These are phyloP conservation scores for Triangularia verruculosa DNA, from an alignment of 2,329 filamentous ascomycete species.

Conservation along the genomic window DNA sequence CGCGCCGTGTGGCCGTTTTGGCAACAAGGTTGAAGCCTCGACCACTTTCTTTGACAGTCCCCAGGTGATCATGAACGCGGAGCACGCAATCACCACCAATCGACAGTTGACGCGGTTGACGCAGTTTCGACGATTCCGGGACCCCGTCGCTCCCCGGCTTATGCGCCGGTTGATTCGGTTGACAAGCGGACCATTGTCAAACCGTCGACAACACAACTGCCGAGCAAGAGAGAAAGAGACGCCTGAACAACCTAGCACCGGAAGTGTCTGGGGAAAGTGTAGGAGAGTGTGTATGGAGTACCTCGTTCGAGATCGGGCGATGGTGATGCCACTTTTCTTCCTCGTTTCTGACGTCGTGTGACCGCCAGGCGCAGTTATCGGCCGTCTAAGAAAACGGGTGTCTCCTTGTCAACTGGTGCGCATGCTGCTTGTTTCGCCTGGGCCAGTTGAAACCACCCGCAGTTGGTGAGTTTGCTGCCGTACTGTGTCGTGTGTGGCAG, in stretches of 20 bases:
- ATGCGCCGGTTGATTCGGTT: neutral
- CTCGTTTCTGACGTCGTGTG: conserved; percentile 20
- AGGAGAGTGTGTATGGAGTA: neutral
- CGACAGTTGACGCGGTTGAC: neutral
- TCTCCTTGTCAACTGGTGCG: conserved; percentile 3
- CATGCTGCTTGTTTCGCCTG: conserved; percentile 19
- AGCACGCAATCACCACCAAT: neutral
- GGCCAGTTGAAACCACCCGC: conserved; percentile 18
- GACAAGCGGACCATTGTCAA: neutral
- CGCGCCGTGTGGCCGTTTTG: neutral
- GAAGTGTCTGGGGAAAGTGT: neutral
- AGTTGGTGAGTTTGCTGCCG: conserved; percentile 9
- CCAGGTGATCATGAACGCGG: neutral
- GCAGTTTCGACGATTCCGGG: conserved; percentile 2
- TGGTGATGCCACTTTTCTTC: conserved; percentile 11
- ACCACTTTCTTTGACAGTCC: neutral
- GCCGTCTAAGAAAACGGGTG: conserved; percentile 3
- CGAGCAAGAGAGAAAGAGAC: conserved; percentile 9
- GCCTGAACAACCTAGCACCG: conserved; percentile 1
- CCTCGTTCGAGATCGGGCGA: conserved; percentile 6
- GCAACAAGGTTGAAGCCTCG: conserved; percentile 1
- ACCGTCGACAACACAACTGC: conserved; percentile 13
- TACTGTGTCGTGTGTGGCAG: neutral
- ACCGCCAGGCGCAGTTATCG: conserved; percentile 5
- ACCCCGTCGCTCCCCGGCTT: conserved; percentile 1